phyloP scores from a whole-genome alignment of 1,284 basidiomycete genomes.

The Cryptococcus sp. region DNA sequence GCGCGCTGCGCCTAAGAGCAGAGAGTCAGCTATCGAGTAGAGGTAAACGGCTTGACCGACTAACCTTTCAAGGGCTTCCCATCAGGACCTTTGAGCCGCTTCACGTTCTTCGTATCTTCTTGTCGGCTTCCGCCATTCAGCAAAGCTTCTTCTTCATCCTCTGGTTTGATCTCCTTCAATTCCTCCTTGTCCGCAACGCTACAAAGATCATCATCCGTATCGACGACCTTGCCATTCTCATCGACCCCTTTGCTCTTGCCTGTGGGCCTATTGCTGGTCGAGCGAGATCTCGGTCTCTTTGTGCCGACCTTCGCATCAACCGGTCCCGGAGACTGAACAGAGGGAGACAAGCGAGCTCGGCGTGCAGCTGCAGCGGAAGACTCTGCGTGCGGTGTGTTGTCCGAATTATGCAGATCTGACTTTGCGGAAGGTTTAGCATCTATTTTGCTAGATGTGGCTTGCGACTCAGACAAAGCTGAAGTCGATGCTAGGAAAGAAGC shows the following conservation, averaged over 20 bases:
- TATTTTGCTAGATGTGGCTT: not conserved
- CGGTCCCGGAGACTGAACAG: constrained; percentile 3
- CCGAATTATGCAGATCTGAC: not conserved
- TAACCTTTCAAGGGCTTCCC: constrained; percentile 17
- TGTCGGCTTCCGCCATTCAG: constrained; percentile 2
- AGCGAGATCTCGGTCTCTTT: not conserved
- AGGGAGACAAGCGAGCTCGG: constrained; percentile 4
- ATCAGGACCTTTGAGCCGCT: constrained; percentile 9
- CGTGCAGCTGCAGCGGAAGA: constrained; percentile 14
- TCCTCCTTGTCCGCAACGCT: constrained; percentile 4
- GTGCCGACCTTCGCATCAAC: not conserved
- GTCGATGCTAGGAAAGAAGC: constrained; percentile 2
- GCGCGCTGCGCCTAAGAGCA: not conserved
- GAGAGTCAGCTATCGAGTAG: not conserved
- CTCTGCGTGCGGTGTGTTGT: constrained; percentile 13
- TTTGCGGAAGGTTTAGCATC: not conserved
- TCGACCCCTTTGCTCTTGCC: not conserved
- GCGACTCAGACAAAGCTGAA: not conserved
- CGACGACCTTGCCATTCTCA: constrained; percentile 4
- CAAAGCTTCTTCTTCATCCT: constrained; percentile 8
- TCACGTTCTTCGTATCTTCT: constrained; percentile 17
- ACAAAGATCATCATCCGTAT: constrained; percentile 2
- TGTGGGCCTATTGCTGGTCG: not conserved
- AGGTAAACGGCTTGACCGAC: not conserved
- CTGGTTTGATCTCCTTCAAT: constrained; percentile 4